A percentile compares a stretch with the other conserved stretches of the same genome.
Evolutionary conservation across 2,329 filamentous ascomycete genomes (phyloP).

Genomic region (Colletotrichum eleusines): DNA sequence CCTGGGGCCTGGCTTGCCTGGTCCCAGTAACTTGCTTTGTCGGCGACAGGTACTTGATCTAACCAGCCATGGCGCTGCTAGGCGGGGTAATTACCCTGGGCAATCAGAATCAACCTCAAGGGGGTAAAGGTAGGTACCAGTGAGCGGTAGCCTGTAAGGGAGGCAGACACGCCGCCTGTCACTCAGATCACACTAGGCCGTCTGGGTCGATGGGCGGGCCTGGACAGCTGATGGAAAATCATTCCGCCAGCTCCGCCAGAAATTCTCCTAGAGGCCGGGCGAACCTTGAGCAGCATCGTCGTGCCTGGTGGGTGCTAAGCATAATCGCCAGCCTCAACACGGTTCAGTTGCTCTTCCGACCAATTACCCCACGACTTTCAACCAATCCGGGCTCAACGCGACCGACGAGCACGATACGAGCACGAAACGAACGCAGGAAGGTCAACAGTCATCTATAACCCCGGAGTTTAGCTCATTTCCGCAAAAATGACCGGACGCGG

Average conservation of each 20-base stretch:
- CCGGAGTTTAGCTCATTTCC: neutral
- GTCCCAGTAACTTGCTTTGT: conserved; percentile 9
- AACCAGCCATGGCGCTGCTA: neutral
- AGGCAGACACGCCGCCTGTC: conserved; percentile 9
- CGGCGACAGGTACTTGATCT: neutral
- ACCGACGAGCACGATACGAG: neutral
- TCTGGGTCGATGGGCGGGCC: neutral
- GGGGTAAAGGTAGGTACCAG: conserved; percentile 9
- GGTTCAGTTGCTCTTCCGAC: conserved; percentile 8
- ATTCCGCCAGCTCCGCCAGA: conserved; percentile 28
- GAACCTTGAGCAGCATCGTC: conserved; percentile 18
- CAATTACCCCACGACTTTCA: conserved; percentile 16
- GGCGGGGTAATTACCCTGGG: conserved; percentile 6
- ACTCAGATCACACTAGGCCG: neutral
- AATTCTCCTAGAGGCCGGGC: conserved; percentile 12
- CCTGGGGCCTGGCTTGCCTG: neutral
- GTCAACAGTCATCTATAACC: neutral
- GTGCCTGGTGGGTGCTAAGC: neutral
- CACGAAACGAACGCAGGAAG: neutral
- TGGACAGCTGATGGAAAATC: conserved; percentile 23
- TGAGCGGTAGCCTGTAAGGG: neutral
- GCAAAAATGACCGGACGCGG: conserved; percentile 69
- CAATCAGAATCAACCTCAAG: neutral
- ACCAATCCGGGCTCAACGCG: conserved; percentile 5
- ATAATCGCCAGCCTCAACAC: conserved; percentile 26